Base-by-base conservation (phyloP, 192 early-diverging fungal genomes). In the Geranomyces variabilis region DNA sequence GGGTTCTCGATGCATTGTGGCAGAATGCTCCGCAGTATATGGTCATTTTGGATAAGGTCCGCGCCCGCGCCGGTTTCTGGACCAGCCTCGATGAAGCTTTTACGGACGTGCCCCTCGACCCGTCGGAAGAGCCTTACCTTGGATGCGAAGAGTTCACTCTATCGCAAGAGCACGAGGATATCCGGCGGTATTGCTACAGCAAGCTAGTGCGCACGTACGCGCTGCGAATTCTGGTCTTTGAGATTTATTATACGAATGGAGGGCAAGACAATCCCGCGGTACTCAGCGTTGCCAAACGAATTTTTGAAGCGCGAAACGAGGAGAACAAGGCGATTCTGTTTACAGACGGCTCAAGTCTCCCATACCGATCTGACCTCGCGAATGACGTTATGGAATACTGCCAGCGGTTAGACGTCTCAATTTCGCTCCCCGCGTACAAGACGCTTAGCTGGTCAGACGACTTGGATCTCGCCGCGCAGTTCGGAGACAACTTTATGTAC, bases 1-100 rank as follows among this genome's bases (percentile, higher is more conserved):
- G 63, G 8, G 49, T 84, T 6, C 31, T 81, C 24, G 69, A 79
- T 44, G 67, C 62, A 0, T 55, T 84, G 10, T 84, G 83, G 83
- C 60, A 66, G 30, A 72, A 66, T 36, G 75, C 69, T 0, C 66
- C 69, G 29, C 65, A 81, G 26, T 73, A 76, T 51, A 67, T 73
- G 26, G 36, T 26, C 21, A 62, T 78, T 10, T 24, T 84, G 26
- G 61, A 71, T 19, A 67, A 44, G 14, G 19, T 81, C 8, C 66
- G 76, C 26, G 22, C 51, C 9, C 19, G 63, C 34, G 22, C 48
- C 7, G 63, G 56, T 13, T 79, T 84, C 66, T 84, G 83, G 83
- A 49, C 59, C 14, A 41, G 17, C 34, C 45, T 84, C 0, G 36
- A 47, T 12, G 48, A 36, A 22, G 69, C 81, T 26, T 67, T 81